phyloP scores from a whole-genome alignment of 768 basidiomycete genomes.

The Hysterangium stoloniferum region DNA sequence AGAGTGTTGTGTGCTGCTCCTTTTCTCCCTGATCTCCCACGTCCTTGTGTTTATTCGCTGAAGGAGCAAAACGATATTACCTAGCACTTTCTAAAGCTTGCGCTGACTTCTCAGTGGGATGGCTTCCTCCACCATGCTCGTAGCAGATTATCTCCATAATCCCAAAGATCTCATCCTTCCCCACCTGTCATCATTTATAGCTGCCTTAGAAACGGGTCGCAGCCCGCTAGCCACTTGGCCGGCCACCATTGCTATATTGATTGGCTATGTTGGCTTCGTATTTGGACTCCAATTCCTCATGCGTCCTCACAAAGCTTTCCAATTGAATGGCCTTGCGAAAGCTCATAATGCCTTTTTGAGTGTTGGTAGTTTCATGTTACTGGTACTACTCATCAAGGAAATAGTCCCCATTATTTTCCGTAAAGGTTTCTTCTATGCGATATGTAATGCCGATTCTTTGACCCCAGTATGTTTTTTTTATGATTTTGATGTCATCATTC shows the following conservation, averaged over 20 bases:
- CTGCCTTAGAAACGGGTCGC: conserved; percentile 14
- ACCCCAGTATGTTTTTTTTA: conserved; percentile 27
- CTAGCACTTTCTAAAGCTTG: too few relatives aligned
- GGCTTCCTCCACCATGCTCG: too few relatives aligned
- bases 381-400: conserved; percentile 36
- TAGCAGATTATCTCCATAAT: too few relatives aligned
- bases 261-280: conserved; percentile 33
- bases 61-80: too few relatives aligned
- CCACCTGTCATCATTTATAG: background rate
- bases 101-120: too few relatives aligned
- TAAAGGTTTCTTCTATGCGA: conserved; percentile 35
- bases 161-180: too few relatives aligned
- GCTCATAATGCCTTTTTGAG: conserved; percentile 36
- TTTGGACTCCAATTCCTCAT: conserved; percentile 36
- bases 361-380: conserved; percentile 28
- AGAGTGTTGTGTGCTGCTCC: too few relatives aligned
- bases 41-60: too few relatives aligned
- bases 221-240: conserved; percentile 31
- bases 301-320: conserved; percentile 24
- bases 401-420: conserved; percentile 33
- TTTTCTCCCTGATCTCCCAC: too few relatives aligned
- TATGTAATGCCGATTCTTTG: conserved; percentile 33
- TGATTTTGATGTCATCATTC: background rate
- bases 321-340: conserved; percentile 28
- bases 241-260: conserved; percentile 29